Evolutionary conservation across 768 basidiomycete species (phyloP).

Genomic region (Tulasnella calospora): DNA sequence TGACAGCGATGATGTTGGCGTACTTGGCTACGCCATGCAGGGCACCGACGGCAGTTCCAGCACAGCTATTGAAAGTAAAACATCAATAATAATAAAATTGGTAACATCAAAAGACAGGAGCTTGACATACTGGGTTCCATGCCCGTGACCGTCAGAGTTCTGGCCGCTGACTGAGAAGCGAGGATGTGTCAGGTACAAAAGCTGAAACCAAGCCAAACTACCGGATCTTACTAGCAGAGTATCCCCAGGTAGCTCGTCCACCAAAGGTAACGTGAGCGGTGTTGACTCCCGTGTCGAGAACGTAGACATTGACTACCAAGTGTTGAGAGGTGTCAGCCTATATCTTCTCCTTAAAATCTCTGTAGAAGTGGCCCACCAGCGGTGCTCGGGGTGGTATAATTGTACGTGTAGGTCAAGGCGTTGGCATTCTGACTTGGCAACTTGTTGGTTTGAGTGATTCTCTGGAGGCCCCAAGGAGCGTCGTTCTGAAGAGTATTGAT

Average conservation of each 20-base stretch:
- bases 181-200: background rate
- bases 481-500: slow-evolving; percentile 5
- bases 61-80: background rate
- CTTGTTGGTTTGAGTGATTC: slow-evolving; percentile 15
- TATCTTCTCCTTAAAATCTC: background rate
- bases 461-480: slow-evolving; percentile 27
- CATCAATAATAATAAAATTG: background rate
- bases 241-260: slow-evolving; percentile 21
- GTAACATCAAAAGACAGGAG: no score
- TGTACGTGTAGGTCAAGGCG: slow-evolving; percentile 25
- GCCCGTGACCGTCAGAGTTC: slow-evolving; percentile 27
- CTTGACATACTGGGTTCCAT: slow-evolving; percentile 22
- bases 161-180: background rate
- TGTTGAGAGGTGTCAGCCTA: background rate
- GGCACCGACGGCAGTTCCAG: slow-evolving; percentile 30
- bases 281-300: slow-evolving; percentile 36
- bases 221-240: slow-evolving; percentile 2
- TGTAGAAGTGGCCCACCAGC: background rate
- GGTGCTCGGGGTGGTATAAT: background rate
- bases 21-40: slow-evolving; percentile 30
- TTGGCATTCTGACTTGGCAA: background rate
- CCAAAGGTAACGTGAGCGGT: slow-evolving; percentile 21
- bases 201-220: background rate
- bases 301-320: slow-evolving; percentile 36
- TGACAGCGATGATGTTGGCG: slow-evolving; percentile 26